phyloP scores from a whole-genome alignment of 768 basidiomycete species.

The Baorangia bicolor region DNA sequence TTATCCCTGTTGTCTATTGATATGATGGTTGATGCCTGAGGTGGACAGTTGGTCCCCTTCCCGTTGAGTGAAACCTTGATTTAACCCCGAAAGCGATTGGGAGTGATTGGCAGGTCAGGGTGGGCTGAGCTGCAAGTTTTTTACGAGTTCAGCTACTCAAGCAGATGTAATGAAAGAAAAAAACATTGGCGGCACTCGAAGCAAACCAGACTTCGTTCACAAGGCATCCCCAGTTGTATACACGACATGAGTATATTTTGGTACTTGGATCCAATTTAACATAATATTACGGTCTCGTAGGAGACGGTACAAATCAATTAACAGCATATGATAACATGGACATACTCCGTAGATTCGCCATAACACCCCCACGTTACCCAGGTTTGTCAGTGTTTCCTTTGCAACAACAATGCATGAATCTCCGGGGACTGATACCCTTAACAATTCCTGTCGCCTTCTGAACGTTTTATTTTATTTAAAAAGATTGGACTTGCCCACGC shows the following conservation, averaged over 20 bases:
- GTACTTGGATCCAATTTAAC: slow-evolving; percentile 18
- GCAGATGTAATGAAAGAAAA: not conserved
- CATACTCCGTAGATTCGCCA: slow-evolving; percentile 21
- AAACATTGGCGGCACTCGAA: not conserved
- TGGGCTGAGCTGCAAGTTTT: not conserved
- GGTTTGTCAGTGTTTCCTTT: not conserved
- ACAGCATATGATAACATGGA: slow-evolving; percentile 30
- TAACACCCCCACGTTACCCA: not conserved
- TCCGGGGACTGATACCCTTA: not conserved
- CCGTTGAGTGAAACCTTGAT: not conserved
- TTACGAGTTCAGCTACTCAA: not conserved
- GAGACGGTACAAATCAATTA: slow-evolving; percentile 33
- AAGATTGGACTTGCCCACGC: not conserved
- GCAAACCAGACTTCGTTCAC: not conserved
- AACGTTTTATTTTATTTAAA: not conserved
- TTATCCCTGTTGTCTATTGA: not conserved
- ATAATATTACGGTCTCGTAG: slow-evolving; percentile 29
- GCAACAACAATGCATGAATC: slow-evolving; percentile 4
- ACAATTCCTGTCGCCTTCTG: not conserved
- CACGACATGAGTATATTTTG: not conserved
- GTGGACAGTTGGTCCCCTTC: not conserved
- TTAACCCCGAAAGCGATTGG: not conserved
- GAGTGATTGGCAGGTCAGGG: not conserved
- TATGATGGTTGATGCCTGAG: not conserved
- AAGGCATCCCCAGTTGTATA: not conserved